Percentiles rank a stretch among this genome's conserved stretches.
These are phyloP conservation scores for Fusarium caatingaense DNA, from an alignment of 2,329 filamentous ascomycete species.

Conservation along the genomic window DNA sequence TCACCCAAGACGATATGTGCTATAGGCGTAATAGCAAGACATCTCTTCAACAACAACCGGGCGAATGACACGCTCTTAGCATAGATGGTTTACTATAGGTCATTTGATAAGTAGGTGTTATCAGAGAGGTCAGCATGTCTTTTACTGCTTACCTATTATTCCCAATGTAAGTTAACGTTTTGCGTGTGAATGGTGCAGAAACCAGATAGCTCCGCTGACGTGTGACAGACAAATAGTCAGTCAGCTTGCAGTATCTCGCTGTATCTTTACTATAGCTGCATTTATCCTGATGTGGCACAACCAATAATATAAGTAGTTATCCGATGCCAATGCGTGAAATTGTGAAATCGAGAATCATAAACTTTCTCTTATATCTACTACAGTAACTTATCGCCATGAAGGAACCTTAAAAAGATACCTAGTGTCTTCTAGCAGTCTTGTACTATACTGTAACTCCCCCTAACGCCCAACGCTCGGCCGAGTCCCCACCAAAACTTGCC, in stretches of 20 bases:
- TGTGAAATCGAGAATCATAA: not conserved
- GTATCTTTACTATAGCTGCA: not conserved
- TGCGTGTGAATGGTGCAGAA: not conserved
- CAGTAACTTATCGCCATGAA: not conserved
- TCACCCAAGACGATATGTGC: accelerated
- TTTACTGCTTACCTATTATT: not conserved
- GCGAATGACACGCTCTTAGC: conserved; percentile 48
- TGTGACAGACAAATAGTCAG: not conserved
- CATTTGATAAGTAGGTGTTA: not conserved
- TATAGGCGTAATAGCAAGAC: accelerated
- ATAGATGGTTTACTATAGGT: not conserved
- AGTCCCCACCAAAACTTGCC: conserved; percentile 34
- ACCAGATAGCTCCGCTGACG: conserved; percentile 4
- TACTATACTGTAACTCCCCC: not conserved
- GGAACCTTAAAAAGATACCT: not conserved
- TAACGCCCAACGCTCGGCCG: conserved; percentile 21
- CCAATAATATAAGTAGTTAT: not conserved
- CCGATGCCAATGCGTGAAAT: not conserved
- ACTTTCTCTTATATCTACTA: not conserved
- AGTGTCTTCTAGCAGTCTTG: not conserved
- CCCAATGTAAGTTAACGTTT: not conserved
- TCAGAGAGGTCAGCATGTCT: not conserved
- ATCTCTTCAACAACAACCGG: not conserved
- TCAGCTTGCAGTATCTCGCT: not conserved
- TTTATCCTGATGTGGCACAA: not conserved